Conservation (phyloP, 768 basidiomycete genomes). For the Xanthoconium purpureum region DNA sequence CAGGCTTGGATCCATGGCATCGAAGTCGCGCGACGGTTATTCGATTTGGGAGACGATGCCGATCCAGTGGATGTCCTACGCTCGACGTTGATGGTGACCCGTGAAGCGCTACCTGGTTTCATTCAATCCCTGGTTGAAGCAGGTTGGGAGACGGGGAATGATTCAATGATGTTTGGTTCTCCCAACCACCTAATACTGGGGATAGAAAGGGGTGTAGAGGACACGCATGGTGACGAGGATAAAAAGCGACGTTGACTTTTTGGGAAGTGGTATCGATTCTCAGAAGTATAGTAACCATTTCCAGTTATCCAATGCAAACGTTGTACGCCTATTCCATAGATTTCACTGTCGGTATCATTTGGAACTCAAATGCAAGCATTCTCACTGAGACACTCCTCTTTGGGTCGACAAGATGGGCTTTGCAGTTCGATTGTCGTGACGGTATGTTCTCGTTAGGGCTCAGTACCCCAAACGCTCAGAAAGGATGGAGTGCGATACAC, state of each 20-base stretch:
- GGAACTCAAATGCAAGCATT: too few species aligned
- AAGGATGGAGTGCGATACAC: too few species aligned
- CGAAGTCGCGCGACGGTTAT: slow-evolving; percentile 15
- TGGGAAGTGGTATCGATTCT: too few species aligned
- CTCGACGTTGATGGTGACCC: slow-evolving; percentile 12
- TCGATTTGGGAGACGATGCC: background rate
- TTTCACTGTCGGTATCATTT: too few species aligned
- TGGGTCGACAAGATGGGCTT: too few species aligned
- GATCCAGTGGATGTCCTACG: slow-evolving; percentile 7
- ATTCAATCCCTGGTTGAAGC: slow-evolving; percentile 16
- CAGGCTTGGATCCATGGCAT: slow-evolving; percentile 48
- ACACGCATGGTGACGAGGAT: slow-evolving; percentile 1
- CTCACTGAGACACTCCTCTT: too few species aligned
- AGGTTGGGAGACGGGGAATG: slow-evolving; percentile 40
- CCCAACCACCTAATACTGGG: slow-evolving; percentile 23
- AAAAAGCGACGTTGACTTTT: slow-evolving; percentile 19
- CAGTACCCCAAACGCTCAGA: too few species aligned
- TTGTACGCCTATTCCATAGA: too few species aligned
- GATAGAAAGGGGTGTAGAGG: background rate
- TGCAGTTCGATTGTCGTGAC: too few species aligned
- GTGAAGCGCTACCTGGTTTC: slow-evolving; percentile 17
- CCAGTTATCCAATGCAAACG: too few species aligned
- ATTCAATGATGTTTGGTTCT: slow-evolving; percentile 30
- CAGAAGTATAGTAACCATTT: too few species aligned
- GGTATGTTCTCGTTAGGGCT: too few species aligned